Conservation (phyloP, 2,329 filamentous ascomycete species). For the Arthroderma sp. region DNA sequence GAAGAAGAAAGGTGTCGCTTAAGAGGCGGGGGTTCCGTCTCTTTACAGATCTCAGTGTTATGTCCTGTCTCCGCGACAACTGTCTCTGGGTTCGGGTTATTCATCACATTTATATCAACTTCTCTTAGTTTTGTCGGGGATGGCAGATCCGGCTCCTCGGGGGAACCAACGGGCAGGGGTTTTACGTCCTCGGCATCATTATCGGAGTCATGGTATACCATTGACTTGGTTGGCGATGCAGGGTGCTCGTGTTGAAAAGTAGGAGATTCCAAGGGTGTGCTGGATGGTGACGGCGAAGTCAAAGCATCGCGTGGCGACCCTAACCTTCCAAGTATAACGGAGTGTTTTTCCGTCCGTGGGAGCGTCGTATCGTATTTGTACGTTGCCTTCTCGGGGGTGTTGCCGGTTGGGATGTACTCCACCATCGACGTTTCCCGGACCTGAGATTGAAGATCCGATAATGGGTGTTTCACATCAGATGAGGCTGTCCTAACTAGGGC, state of each 20-base stretch:
- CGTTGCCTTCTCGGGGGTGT: conserved; percentile 67
- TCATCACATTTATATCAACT: conserved; percentile 40
- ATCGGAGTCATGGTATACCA: conserved; percentile 41
- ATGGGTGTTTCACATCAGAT: conserved; percentile 51
- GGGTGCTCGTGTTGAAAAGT: conserved; percentile 17
- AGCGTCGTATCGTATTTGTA: conserved; percentile 73
- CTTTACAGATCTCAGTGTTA: conserved; percentile 16
- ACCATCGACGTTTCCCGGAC: conserved; percentile 53
- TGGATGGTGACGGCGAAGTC: conserved; percentile 13
- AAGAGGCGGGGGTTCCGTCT: conserved; percentile 20
- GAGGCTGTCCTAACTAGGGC: conserved; percentile 51
- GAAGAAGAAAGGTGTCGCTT: conserved; percentile 17
- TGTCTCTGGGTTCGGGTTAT: conserved; percentile 21
- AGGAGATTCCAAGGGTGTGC: neutral
- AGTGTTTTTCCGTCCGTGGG: conserved; percentile 59
- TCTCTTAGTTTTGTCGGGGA: conserved; percentile 39
- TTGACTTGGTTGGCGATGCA: conserved; percentile 39
- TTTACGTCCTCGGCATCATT: conserved; percentile 22
- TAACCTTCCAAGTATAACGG: conserved; percentile 43
- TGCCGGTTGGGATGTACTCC: conserved; percentile 75
- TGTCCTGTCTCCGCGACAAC: neutral
- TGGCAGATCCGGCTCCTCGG: conserved; percentile 18
- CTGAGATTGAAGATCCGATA: conserved; percentile 58
- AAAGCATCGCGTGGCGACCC: conserved; percentile 29
- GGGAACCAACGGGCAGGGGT: conserved; percentile 20